phyloP scores from a whole-genome alignment of 495 filamentous ascomycete species.

The Aeminium ludgeri region DNA sequence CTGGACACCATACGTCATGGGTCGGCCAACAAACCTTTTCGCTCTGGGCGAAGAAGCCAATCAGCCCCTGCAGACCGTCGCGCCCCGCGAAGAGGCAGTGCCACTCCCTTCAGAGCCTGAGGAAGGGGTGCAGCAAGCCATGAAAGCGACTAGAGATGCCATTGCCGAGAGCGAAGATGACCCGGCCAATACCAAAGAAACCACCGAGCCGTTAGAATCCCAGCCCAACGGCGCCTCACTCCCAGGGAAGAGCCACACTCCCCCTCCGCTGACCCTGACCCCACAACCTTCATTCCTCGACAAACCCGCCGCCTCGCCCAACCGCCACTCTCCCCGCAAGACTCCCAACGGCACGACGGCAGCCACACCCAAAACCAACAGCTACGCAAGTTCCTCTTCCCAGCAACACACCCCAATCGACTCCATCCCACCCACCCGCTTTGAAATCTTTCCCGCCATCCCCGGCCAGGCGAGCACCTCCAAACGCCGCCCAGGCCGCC shows the following conservation, averaged over 20 bases:
- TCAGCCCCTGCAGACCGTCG: conserved; percentile 70
- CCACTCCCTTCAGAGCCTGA: conserved; percentile 29
- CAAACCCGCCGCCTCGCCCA: not conserved
- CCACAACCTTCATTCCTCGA: conserved; percentile 9
- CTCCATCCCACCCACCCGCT: conserved; percentile 57
- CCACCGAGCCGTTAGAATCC: conserved; percentile 4
- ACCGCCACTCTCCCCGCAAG: conserved; percentile 9
- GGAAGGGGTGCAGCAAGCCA: conserved; percentile 23
- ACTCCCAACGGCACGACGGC: conserved; percentile 15
- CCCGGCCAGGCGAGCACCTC: conserved; percentile 30
- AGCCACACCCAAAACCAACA: not conserved
- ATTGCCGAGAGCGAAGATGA: conserved; percentile 1
- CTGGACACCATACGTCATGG: conserved; percentile 98
- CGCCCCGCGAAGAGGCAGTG: conserved; percentile 54
- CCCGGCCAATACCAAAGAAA: conserved; percentile 3
- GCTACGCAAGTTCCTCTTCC: not conserved
- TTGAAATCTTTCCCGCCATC: conserved; percentile 73
- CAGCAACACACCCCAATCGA: conserved; percentile 12
- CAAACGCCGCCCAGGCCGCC: conserved; percentile 33
- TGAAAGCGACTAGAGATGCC: conserved; percentile 4
- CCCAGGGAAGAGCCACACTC: conserved; percentile 1
- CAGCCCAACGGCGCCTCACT: not conserved
- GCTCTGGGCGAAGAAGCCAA: conserved; percentile 40
- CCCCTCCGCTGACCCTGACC: conserved; percentile 4
- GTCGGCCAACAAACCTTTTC: conserved; percentile 41